Conservation (phyloP, 345 rosid species). For the Mallotus nudiflorus region DNA sequence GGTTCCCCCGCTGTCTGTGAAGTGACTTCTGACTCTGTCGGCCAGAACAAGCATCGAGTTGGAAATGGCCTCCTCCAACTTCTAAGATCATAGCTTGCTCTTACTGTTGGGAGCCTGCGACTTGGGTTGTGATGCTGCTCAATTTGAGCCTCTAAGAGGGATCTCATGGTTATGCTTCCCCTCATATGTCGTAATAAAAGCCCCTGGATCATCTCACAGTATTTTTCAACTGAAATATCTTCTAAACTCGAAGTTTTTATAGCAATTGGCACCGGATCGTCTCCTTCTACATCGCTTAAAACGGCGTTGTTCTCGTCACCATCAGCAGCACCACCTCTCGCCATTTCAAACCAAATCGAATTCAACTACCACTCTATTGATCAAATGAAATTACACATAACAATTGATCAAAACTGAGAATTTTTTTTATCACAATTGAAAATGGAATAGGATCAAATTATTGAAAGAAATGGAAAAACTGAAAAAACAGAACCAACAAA, state of each 20-base stretch:
- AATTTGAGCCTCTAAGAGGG: conserved; percentile 41
- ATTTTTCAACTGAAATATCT: conserved; percentile 46
- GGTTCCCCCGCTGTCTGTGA: no score
- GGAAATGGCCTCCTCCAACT: neutral
- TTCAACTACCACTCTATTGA: no score
- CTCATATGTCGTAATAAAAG: conserved; percentile 91
- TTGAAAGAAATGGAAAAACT: neutral
- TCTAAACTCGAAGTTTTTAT: conserved; percentile 41
- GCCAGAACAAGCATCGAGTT: neutral
- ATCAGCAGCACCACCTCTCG: conserved; percentile 48
- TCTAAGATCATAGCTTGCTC: conserved; percentile 32
- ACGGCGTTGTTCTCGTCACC: conserved; percentile 72
- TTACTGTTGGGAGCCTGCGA: conserved; percentile 30
- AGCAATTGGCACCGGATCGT: conserved; percentile 54
- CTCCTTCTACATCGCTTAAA: conserved; percentile 88
- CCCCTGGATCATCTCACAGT: conserved; percentile 75
- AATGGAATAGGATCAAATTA: no score
- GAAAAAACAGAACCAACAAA: neutral
- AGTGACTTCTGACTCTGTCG: no score
- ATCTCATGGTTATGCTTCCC: conserved; percentile 93
- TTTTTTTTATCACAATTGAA: no score
- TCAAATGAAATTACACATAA: no score
- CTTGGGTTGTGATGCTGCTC: no score
- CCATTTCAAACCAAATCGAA: conserved; percentile 37
- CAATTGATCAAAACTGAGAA: no score